Evolutionary conservation across 78 protist species (phyloP).

Genomic region (Polysphondylium violaceum): DNA sequence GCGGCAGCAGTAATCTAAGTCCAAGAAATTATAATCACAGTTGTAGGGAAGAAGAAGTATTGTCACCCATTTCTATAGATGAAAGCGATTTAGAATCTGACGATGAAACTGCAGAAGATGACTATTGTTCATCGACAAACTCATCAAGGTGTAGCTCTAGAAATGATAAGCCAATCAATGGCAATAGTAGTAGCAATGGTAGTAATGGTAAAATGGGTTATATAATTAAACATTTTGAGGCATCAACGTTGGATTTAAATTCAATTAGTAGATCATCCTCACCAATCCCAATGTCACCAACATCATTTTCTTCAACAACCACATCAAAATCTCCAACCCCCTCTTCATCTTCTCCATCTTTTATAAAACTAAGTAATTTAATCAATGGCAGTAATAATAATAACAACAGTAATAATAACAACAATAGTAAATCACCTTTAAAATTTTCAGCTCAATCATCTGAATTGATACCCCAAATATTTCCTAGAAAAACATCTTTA

Average conservation of each 20-base stretch:
- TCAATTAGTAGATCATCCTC: background rate
- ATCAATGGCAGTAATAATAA: background rate
- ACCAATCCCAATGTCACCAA: constrained; percentile 3
- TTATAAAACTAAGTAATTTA: background rate
- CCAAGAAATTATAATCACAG: background rate
- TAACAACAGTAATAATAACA: background rate
- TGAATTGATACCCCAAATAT: background rate
- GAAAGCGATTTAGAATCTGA: constrained; percentile 55
- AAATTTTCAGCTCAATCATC: background rate
- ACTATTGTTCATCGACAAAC: constrained; percentile 1
- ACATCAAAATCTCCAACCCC: constrained; percentile 46
- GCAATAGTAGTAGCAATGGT: too few relatives aligned
- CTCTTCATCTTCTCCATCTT: background rate
- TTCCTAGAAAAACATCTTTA: constrained; percentile 8
- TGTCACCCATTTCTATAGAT: constrained; percentile 16
- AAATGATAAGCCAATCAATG: background rate
- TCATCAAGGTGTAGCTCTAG: constrained; percentile 17
- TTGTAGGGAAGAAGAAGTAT: background rate
- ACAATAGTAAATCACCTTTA: constrained; percentile 4
- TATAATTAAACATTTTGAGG: constrained; percentile 44
- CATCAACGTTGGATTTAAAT: background rate
- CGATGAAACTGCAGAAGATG: constrained; percentile 36
- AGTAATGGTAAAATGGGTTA: constrained; percentile 69
- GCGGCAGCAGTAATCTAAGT: background rate
- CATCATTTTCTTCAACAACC: constrained; percentile 14